Percentiles rank a stretch among this genome's conserved stretches.
phyloP scores from a whole-genome alignment of 495 filamentous ascomycete genomes.

The Penicillium parvum region DNA sequence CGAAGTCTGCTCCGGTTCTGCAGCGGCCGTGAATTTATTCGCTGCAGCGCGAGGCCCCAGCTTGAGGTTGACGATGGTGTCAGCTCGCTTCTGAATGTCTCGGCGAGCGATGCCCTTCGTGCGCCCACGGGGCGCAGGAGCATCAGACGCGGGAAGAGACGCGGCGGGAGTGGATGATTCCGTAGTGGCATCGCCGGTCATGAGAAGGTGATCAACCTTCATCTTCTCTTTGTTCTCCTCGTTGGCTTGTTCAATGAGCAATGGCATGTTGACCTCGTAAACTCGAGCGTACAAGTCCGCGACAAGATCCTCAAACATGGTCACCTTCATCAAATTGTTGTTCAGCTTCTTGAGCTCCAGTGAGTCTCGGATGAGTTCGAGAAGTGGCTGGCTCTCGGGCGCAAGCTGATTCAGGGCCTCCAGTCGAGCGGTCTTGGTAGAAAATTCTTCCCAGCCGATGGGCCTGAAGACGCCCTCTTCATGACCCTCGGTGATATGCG shows the following conservation, averaged over 20 bases:
- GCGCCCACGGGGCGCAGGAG: slow-evolving; percentile 44
- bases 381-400: slow-evolving; percentile 34
- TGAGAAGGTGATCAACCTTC: slow-evolving; percentile 56
- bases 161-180: slow-evolving; percentile 35
- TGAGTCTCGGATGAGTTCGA: slow-evolving; percentile 77
- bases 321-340: slow-evolving; percentile 74
- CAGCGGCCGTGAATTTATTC: slow-evolving; percentile 22
- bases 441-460: slow-evolving; percentile 78
- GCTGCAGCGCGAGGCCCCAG: slow-evolving; percentile 33
- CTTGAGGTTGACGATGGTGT: slow-evolving; percentile 48
- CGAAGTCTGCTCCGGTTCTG: slow-evolving; percentile 21
- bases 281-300: slow-evolving; percentile 81
- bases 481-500: slow-evolving; percentile 57
- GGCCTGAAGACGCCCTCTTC: slow-evolving; percentile 78
- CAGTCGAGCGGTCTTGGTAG: slow-evolving; percentile 51
- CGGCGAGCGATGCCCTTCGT: slow-evolving; percentile 59
- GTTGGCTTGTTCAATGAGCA: slow-evolving; percentile 42
- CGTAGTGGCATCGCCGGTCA: slow-evolving; percentile 32
- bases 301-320: slow-evolving; percentile 83
- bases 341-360: slow-evolving; percentile 91
- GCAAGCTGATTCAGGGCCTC: slow-evolving; percentile 47
- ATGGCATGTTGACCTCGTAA: slow-evolving; percentile 54
- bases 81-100: slow-evolving; percentile 60
- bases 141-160: slow-evolving; percentile 34
- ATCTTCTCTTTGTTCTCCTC: slow-evolving; percentile 54